Percentiles rank a stretch among this genome's conserved stretches.
phyloP scores from a whole-genome alignment of 129 eudicot species.

The Smallanthus sonchifolius region DNA sequence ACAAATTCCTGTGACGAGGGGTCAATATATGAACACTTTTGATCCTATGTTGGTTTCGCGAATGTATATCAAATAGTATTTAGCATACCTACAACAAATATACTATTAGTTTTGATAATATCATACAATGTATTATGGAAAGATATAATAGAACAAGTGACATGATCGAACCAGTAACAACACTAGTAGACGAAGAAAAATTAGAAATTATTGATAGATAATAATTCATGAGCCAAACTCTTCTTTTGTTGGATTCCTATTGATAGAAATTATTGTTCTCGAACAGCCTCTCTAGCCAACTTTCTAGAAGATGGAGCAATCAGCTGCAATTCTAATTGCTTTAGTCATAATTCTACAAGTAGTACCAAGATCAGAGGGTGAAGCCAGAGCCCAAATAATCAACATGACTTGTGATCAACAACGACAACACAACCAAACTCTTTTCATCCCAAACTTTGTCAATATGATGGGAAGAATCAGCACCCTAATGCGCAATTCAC shows the following conservation, averaged over 20 bases:
- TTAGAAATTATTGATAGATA: too few species aligned
- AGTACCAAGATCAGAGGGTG: conserved; percentile 35
- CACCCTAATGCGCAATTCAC: conserved; percentile 40
- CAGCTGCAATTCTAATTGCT: conserved; percentile 9
- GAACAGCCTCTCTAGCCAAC: background rate
- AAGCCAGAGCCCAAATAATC: conserved; percentile 50
- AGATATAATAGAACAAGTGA: background rate
- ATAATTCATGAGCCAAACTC: too few species aligned
- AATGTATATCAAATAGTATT: too few species aligned
- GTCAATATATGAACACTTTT: too few species aligned
- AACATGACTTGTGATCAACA: conserved; percentile 33
- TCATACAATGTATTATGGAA: background rate
- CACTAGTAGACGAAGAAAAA: too few species aligned
- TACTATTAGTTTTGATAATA: background rate
- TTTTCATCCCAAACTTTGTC: conserved; percentile 49
- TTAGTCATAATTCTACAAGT: conserved; percentile 18
- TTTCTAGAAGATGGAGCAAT: conserved; percentile 20
- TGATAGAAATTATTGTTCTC: too few species aligned
- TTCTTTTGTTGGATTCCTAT: too few species aligned
- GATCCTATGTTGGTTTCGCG: too few species aligned
- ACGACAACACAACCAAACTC: conserved; percentile 33
- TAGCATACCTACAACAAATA: too few species aligned
- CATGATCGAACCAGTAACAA: background rate
- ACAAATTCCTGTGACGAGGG: too few species aligned
- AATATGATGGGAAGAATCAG: conserved; percentile 52